Percentiles rank a stretch among this genome's conserved stretches.
These are phyloP conservation scores for Astrothelium macrocarpum DNA, from an alignment of 495 filamentous ascomycete species.

Conservation along the genomic window DNA sequence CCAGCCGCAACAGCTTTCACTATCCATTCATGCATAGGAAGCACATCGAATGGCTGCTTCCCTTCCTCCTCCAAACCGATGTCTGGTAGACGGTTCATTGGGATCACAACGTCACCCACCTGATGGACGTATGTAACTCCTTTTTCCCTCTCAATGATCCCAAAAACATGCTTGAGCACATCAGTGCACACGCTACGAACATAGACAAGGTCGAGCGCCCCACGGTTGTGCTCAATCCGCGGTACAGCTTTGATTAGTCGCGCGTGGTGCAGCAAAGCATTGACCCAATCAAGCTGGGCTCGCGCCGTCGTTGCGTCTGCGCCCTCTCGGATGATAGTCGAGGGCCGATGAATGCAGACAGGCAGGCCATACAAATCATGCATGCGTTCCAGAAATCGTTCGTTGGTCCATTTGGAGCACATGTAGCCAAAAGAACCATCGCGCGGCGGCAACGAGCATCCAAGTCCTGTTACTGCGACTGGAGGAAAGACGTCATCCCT, in stretches of 20 bases:
- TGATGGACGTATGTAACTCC: neutral
- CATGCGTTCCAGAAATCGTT: slow-evolving; percentile 17
- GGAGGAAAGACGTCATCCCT: too few relatives aligned
- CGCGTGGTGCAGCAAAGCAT: neutral
- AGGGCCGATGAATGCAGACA: neutral
- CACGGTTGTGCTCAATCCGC: neutral
- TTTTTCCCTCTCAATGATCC: neutral
- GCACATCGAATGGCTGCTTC: neutral
- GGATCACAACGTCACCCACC: neutral
- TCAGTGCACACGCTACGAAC: neutral
- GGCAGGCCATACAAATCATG: neutral
- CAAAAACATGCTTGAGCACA: neutral
- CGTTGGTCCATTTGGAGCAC: slow-evolving; percentile 19
- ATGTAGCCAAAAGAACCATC: slow-evolving; percentile 20
- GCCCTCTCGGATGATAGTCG: neutral
- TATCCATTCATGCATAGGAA: neutral
- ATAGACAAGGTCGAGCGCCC: neutral
- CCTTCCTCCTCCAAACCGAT: neutral
- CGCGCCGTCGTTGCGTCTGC: neutral
- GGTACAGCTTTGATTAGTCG: neutral
- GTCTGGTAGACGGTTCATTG: neutral
- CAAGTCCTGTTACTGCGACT: neutral
- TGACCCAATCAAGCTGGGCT: neutral
- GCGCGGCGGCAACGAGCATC: neutral
- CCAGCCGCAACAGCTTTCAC: neutral